These are phyloP conservation scores for Coelastrella sp. DNA, from an alignment of 139 green algal species.

Conservation along the genomic window DNA sequence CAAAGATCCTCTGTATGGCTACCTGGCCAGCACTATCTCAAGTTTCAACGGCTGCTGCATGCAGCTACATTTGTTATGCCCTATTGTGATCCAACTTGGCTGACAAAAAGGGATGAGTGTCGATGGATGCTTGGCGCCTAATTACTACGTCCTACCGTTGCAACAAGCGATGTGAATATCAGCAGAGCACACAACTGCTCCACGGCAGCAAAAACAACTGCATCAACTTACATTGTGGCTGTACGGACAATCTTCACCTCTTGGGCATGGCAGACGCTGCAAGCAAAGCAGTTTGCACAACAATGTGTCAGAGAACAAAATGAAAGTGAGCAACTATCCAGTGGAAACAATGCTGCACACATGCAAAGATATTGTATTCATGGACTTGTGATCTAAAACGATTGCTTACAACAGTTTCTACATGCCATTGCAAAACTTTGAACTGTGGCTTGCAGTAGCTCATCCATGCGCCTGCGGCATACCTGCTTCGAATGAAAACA, in stretches of 20 bases:
- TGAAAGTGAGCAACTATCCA: too few relatives aligned
- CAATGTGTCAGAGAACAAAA: neutral
- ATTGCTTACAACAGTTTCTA: neutral
- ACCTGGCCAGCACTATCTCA: too few relatives aligned
- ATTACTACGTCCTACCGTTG: too few relatives aligned
- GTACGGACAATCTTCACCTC: constrained; percentile 85
- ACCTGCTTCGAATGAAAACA: constrained; percentile 49
- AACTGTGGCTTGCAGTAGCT: neutral
- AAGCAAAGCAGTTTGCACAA: neutral
- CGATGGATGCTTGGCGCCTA: too few relatives aligned
- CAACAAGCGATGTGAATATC: neutral
- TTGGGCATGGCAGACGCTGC: constrained; percentile 75
- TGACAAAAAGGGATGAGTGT: too few relatives aligned
- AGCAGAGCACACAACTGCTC: neutral
- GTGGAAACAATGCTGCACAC: too few relatives aligned
- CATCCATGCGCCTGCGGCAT: neutral
- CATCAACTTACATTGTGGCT: constrained; percentile 84
- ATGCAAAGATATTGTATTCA: neutral
- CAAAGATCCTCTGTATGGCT: too few relatives aligned
- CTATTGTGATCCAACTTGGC: too few relatives aligned
- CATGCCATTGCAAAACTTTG: neutral
- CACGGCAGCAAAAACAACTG: too few relatives aligned
- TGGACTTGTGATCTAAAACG: too few relatives aligned
- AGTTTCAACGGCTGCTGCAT: too few relatives aligned
- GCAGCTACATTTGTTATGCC: too few relatives aligned